Conservation (phyloP, 2,329 filamentous ascomycete genomes). For the Helotiales sp. region DNA sequence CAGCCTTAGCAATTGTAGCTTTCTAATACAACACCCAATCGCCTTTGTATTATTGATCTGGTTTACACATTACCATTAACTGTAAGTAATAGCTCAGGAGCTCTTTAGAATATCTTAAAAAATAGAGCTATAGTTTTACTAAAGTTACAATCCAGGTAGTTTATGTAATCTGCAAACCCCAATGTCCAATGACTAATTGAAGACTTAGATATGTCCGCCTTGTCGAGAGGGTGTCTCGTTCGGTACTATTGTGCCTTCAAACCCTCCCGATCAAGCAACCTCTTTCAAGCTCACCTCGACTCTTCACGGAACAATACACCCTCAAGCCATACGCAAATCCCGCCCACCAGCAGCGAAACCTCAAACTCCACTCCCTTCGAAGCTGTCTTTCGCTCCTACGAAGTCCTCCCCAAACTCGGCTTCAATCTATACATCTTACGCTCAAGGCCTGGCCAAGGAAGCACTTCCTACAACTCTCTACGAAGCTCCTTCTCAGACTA, state of each 20-base stretch:
- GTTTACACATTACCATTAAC: too few species aligned
- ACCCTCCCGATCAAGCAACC: conserved; percentile 4
- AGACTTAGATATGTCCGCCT: conserved; percentile 36
- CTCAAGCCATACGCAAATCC: conserved; percentile 20
- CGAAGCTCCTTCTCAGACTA: conserved; percentile 62
- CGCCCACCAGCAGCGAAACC: conserved; percentile 1
- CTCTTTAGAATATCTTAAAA: too few species aligned
- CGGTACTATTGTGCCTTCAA: conserved; percentile 21
- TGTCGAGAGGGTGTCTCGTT: conserved; percentile 36
- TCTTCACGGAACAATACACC: conserved; percentile 23
- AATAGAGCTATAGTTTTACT: not conserved
- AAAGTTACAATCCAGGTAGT: conserved; percentile 18
- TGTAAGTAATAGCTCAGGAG: too few species aligned
- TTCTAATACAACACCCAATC: not conserved
- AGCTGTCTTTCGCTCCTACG: not conserved
- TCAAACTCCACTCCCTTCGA: not conserved
- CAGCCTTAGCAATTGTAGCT: not conserved
- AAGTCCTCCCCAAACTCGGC: not conserved
- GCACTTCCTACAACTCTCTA: conserved; percentile 61
- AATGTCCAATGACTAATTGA: conserved; percentile 13
- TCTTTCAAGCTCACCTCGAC: conserved; percentile 18
- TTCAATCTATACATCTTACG: conserved; percentile 44
- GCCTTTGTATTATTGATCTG: too few species aligned
- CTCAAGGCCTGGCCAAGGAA: conserved; percentile 54
- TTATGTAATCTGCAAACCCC: not conserved